phyloP scores from a whole-genome alignment of 441 rosid species.

The California macrophylla region DNA sequence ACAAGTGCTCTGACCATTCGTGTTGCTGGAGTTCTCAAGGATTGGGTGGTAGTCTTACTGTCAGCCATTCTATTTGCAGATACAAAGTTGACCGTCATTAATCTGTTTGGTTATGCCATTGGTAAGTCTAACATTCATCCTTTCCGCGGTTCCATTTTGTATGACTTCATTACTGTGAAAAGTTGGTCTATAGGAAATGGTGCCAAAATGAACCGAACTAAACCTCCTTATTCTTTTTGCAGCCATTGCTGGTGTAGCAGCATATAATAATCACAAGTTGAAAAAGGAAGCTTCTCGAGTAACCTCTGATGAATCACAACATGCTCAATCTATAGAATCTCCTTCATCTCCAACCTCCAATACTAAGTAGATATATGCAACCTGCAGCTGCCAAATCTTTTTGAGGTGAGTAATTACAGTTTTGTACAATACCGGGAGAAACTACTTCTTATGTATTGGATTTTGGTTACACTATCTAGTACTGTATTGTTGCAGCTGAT shows the following conservation, averaged over 20 bases:
- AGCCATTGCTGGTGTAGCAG: conserved; percentile 28
- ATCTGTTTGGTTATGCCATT: conserved; percentile 30
- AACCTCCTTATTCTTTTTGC: not conserved
- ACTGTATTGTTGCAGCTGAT: not conserved
- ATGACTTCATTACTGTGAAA: too few species aligned
- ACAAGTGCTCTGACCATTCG: conserved; percentile 86
- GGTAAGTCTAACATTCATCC: conserved; percentile 29
- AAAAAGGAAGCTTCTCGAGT: conserved; percentile 24
- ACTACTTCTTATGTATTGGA: not conserved
- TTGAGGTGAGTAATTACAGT: not conserved
- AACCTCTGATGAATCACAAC: conserved; percentile 6
- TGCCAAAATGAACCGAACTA: not conserved
- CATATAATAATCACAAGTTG: conserved; percentile 23
- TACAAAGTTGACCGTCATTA: conserved; percentile 6
- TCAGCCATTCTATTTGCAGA: conserved; percentile 9
- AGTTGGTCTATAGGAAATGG: not conserved
- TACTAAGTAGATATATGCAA: conserved; percentile 9
- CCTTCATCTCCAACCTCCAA: conserved; percentile 14
- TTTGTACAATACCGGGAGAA: not conserved
- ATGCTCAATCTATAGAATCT: conserved; percentile 10
- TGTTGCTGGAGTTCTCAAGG: conserved; percentile 29
- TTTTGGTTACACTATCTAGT: not conserved
- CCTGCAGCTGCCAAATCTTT: not conserved
- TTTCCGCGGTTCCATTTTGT: not conserved
- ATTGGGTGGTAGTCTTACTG: conserved; percentile 20